A percentile compares a stretch with the other conserved stretches of the same genome.
These are phyloP conservation scores for Candida piceae DNA, from an alignment of 805 yeast genomes.

Conservation along the genomic window DNA sequence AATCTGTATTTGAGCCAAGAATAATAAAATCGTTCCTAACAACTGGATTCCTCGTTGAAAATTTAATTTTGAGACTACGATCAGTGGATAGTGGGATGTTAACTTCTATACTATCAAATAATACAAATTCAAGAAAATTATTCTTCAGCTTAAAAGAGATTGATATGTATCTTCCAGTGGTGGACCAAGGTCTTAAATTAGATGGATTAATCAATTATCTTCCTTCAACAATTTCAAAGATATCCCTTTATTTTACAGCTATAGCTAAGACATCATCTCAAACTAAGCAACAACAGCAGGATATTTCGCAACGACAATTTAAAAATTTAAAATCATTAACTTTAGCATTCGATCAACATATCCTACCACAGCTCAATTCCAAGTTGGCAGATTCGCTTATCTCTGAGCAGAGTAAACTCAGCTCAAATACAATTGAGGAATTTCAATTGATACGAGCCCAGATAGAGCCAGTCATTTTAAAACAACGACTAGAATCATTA, in stretches of 20 bases:
- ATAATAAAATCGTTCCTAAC: slow-evolving; percentile 11
- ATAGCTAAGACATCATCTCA: too few species aligned
- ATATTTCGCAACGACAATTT: background rate
- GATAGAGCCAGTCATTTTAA: background rate
- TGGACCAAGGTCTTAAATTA: slow-evolving; percentile 7
- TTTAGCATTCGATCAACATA: background rate
- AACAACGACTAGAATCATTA: background rate
- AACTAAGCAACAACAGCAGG: too few species aligned
- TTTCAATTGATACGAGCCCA: background rate
- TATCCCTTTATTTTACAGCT: background rate
- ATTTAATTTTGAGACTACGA: slow-evolving; percentile 5
- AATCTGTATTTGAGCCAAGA: slow-evolving; percentile 13
- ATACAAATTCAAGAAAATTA: slow-evolving; percentile 8
- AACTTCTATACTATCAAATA: slow-evolving; percentile 4
- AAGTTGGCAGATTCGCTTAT: background rate
- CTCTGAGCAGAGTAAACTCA: background rate
- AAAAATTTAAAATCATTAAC: background rate
- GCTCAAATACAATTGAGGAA: background rate
- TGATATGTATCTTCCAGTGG: slow-evolving; percentile 9
- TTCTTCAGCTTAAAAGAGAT: slow-evolving; percentile 10
- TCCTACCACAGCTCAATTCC: background rate
- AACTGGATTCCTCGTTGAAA: slow-evolving; percentile 5
- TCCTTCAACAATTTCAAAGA: background rate
- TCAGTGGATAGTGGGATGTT: slow-evolving; percentile 8
- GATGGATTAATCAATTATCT: background rate